Evolutionary conservation across 2,329 filamentous ascomycete species (phyloP).

Genomic region (Pseudogymnoascus sp.): DNA sequence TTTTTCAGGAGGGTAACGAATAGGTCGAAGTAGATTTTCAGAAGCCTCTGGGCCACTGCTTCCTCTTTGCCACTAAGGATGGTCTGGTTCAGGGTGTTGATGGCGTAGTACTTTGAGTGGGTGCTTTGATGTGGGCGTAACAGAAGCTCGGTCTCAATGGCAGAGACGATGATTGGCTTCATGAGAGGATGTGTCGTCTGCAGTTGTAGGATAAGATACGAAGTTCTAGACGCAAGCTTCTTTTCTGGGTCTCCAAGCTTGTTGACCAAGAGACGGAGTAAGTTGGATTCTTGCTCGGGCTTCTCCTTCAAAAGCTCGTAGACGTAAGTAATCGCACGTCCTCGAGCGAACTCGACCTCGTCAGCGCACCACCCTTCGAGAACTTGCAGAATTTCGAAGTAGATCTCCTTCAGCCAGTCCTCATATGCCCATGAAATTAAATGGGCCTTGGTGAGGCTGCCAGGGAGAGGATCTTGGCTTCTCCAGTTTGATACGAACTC

Average conservation of each 20-base stretch:
- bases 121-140: constrained; percentile 79
- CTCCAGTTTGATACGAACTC: constrained; percentile 52
- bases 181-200: constrained; percentile 84
- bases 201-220: constrained; percentile 86
- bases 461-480: constrained; percentile 60
- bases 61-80: constrained; percentile 81
- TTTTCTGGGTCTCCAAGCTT: constrained; percentile 92
- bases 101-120: constrained; percentile 88
- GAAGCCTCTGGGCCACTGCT: constrained; percentile 65
- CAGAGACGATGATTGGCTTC: constrained; percentile 79
- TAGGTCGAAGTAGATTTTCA: constrained; percentile 86
- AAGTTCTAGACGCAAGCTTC: constrained; percentile 89
- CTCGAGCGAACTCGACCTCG: constrained; percentile 88
- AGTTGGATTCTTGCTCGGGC: constrained; percentile 92
- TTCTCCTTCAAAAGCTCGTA: constrained; percentile 90
- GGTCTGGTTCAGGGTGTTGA: constrained; percentile 95
- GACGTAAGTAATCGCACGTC: constrained; percentile 80
- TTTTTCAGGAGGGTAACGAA: constrained; percentile 75
- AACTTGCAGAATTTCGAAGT: constrained; percentile 87
- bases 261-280: constrained; percentile 85
- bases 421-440: constrained; percentile 86
- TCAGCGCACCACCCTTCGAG: constrained; percentile 91
- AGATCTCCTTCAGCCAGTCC: constrained; percentile 88
- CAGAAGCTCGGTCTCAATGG: constrained; percentile 79
- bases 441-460: constrained; percentile 64